Evolutionary conservation across 106 monocot species (phyloP), one percentile per base, ranked within the genome.

Genomic region (Cymbidium sinense): DNA sequence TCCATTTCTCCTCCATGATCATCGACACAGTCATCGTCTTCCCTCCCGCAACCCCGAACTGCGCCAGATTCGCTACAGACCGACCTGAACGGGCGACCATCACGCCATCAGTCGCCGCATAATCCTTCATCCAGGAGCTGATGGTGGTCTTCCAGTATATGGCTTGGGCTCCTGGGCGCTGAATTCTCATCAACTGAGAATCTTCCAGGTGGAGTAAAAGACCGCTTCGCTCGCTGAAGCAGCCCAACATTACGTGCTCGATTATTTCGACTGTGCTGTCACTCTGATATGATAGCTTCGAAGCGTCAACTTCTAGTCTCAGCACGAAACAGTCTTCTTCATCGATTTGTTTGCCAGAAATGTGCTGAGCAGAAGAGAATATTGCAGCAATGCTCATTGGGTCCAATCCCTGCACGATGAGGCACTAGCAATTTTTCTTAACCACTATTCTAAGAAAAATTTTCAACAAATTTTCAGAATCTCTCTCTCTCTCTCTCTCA

Each of bases 1-100:
- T 82, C 95, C 95, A 95, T 37, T 62, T 61, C 88, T 95, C 95
- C 81, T 92, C 92, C 95, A 95, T 92, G 47, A 70, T 77, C n/a
- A 82, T 90, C 64, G 81, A 67, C 15, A 80, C 83, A 29, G 75
- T 55, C 75, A 75, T 50, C 12, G 62, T 44, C 27, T 67, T 79
- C 39, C 67, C 78, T 28, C 82, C 47, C 18, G 86, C 92, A 19
- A 79, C 75, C 17, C 95, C 95, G 43, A 95, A 90, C 70, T 83
- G 78, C 6, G 79, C 78, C 72, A 92, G 47, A 69, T 79, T 87
- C 7, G 84, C 93, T 0, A 50, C 36, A 0, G 93, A 90, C 34
- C 86, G 71, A 0, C 95, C 95, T 1, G 86, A 77, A 76, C 92
- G 95, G 1, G 93, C 88, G 18, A 93, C 79, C 81, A 82, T 61